Conservation (phyloP, 2,329 filamentous ascomycete genomes). For the Didymella glomerata region DNA sequence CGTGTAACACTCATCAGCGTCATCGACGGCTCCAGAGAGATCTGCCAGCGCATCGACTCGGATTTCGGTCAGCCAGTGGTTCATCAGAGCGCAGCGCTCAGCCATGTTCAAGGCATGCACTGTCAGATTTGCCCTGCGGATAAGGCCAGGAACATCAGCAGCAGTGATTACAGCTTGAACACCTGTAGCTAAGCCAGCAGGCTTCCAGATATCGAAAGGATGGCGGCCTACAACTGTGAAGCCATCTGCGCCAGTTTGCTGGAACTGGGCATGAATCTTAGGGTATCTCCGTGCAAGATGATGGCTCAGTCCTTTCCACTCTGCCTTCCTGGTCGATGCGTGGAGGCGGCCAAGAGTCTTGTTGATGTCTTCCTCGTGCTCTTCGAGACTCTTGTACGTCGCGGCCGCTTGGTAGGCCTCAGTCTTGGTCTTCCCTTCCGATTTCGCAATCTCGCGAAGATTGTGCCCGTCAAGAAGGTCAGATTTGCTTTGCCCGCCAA, state of each 20-base stretch:
- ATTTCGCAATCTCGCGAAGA: conserved; percentile 50
- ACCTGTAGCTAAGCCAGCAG: neutral
- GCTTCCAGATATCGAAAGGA: conserved; percentile 37
- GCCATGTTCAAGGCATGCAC: conserved; percentile 21
- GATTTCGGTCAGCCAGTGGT: conserved; percentile 29
- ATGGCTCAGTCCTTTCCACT: conserved; percentile 30
- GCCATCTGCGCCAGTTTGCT: conserved; percentile 23
- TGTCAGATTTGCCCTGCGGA: conserved; percentile 19
- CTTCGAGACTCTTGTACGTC: conserved; percentile 28
- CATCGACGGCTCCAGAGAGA: conserved; percentile 25
- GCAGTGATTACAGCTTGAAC: neutral
- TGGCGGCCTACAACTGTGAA: conserved; percentile 32
- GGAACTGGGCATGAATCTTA: conserved; percentile 33
- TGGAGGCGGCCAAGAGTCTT: conserved; percentile 22
- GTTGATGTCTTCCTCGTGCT: conserved; percentile 14
- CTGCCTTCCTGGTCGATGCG: conserved; percentile 12
- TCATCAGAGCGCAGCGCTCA: conserved; percentile 26
- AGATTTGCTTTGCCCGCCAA: conserved; percentile 68
- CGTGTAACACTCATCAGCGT: conserved; percentile 18
- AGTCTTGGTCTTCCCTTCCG: conserved; percentile 30
- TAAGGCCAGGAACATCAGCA: neutral
- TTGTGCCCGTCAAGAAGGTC: conserved; percentile 61
- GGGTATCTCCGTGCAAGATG: conserved; percentile 28
- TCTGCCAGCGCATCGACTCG: conserved; percentile 22
- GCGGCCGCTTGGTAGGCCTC: conserved; percentile 25